Base-by-base conservation (phyloP, 176 grass and related monocot species). In the Neostapfia colusana region DNA sequence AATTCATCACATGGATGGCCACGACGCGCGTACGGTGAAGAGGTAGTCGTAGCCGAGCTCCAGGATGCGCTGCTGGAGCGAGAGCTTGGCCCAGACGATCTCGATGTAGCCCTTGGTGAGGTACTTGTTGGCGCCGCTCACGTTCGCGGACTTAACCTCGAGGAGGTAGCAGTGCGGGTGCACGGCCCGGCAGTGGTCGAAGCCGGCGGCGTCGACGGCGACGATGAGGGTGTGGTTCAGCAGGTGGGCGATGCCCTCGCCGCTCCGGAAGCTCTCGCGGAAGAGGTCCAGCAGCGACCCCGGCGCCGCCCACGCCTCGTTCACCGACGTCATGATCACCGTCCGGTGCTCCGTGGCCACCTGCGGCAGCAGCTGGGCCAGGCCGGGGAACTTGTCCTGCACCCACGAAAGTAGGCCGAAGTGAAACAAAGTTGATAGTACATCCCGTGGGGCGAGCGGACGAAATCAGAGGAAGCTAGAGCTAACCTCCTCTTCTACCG, bases 131-230 rank as follows among this genome's bases (percentile, higher is more conserved):
- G 91, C 45, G 45, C 14, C 45, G 14, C 45, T 48, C 14, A 48
- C 45, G 45, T 48, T 48, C 14, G 45, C 45, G 45, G 45, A 48
- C 4, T 16, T 48, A 0, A 48, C 13, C 45, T 48, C 45, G 45
- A 96, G 89, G 70, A 85, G 70, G 76, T 87, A 96, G 78, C 92
- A 92, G 78, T 91, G 82, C 37, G 73, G 78, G 82, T 96, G 92
- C 65, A 96, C 72, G 40, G 70, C 56, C 8, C 43, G 81, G 74
- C 92, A 96, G 65, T 91, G 88, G 31, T 84, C 28, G 0, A 95
- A 27, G 11, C 89, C 83, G 15, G 8, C 15, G 14, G n/a, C 4
- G 70, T 91, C 92, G 48, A 84, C 6, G 44, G 88, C 71, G 37
- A 91, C 85, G 3, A 94, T 20, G 16, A 95, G 64, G 8, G 45